Evolutionary conservation across 257 asterid genomes (phyloP), one percentile per base, ranked within the genome.

Genomic region (Buddleja alternifolia): DNA sequence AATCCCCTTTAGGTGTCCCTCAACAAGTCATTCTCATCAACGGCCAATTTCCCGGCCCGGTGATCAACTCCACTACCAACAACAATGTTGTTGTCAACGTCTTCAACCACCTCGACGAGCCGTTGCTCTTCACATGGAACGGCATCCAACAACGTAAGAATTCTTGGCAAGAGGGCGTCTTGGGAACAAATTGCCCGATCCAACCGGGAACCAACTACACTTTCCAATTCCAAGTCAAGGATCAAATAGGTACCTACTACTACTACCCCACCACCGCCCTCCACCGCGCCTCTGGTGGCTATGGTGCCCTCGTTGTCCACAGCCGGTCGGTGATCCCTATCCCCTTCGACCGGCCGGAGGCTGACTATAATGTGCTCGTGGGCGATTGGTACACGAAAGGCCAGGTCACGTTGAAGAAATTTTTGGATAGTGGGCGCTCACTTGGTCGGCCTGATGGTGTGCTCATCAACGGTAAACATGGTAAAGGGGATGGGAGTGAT

Each of bases 131-230:
- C 73, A 80, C 82, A 1, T 83, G 90, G 88, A 73, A 74, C 47
- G 93, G 90, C 7, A 66, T 86, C 50, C 93, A 84, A 45, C 90
- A 82, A 66, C 59, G 90, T 52, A 84, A 84, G 69, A 86, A 86
- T 37, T 82, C 90, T 0, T 86, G 93, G 93, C 71, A 56, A 24
- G 93, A 86, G 3, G 93, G 93, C 24, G 42, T 63, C 0, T 11
- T 14, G 0, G 90, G 85, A 46, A 82, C 84, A 11, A 80, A 54
- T n/a, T 86, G 93, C 71, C 93, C 93, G 0, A 84, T 86, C 29
- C 71, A 0, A 0, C 90, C 90, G 0, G 90, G 85, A 1, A 51
- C 80, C 3, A 86, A 86, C 67, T 70, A 21, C 50, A 86, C 93
- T 5, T 67, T 64, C 64, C 55, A 60, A 0, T 86, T 86, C 62